A percentile compares a stretch with the other conserved stretches of the same genome.
Conservation (phyloP, 352 stramenopile genomes). For the Globisporangium apiculatum region DNA sequence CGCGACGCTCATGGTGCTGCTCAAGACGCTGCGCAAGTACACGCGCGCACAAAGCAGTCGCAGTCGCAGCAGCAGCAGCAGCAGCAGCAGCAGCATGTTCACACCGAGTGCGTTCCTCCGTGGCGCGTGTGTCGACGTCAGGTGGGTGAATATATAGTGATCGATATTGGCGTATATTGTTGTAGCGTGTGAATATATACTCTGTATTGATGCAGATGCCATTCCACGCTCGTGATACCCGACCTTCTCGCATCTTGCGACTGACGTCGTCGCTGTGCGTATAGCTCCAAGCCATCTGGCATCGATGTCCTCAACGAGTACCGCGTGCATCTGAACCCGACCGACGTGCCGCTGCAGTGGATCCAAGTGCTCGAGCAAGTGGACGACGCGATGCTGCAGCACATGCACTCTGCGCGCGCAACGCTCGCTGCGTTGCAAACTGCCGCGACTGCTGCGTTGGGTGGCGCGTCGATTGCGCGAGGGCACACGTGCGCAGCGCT, state of each 20-base stretch:
- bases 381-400: conserved; percentile 35
- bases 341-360: conserved; percentile 61
- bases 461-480: conserved; percentile 23
- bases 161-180: neutral
- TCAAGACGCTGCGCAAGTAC: conserved; percentile 52
- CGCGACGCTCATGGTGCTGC: conserved; percentile 45
- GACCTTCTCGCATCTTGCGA: too few relatives aligned
- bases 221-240: too few relatives aligned
- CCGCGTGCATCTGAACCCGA: conserved; percentile 39
- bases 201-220: neutral
- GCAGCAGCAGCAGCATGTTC: conserved; percentile 17
- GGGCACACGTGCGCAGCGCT: conserved; percentile 46
- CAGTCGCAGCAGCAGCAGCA: conserved; percentile 1
- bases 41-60: conserved; percentile 18
- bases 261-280: neutral
- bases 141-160: conserved; percentile 9
- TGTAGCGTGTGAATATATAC: conserved; percentile 5
- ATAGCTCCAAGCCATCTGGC: conserved; percentile 32
- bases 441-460: conserved; percentile 27
- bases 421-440: conserved; percentile 26
- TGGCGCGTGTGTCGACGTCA: conserved; percentile 34
- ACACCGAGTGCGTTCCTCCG: conserved; percentile 27
- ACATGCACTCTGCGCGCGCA: conserved; percentile 31
- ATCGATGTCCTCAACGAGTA: conserved; percentile 62
- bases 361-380: conserved; percentile 50